phyloP scores from a whole-genome alignment of 2,329 filamentous ascomycete species.

The Nothophaeocryptopus gaeumannii region DNA sequence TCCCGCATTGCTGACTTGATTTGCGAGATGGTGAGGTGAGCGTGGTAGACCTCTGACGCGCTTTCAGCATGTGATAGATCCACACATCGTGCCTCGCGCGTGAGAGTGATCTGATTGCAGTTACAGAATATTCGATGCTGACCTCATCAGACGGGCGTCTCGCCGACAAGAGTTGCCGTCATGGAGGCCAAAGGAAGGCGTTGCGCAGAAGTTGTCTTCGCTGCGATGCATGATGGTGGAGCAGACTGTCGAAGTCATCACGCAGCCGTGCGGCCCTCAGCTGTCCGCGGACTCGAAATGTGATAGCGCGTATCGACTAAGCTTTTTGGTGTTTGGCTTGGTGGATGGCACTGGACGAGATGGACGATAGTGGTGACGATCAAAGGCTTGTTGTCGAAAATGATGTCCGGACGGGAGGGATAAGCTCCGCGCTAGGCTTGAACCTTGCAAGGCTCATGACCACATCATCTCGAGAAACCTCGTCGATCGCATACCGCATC shows the following conservation, averaged over 20 bases:
- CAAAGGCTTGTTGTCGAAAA: slow-evolving; percentile 4
- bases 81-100: no score
- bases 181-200: no score
- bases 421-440: not conserved
- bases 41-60: no score
- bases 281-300: not conserved
- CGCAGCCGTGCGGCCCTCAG: not conserved
- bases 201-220: no score
- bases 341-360: not conserved
- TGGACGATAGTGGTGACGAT: not conserved
- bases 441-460: not conserved
- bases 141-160: no score
- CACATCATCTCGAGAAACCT: not conserved
- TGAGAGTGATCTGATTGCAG: no score
- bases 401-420: not conserved
- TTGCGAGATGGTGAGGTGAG: no score
- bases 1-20: no score
- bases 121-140: no score
- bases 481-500: no score
- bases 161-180: no score
- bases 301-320: not conserved
- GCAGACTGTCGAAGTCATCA: slow-evolving; percentile 3
- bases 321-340: not conserved
- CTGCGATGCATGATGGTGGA: not conserved
- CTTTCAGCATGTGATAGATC: no score